Conservation (phyloP, 1,139 yeast genomes). For the Kodamaea sp. region DNA sequence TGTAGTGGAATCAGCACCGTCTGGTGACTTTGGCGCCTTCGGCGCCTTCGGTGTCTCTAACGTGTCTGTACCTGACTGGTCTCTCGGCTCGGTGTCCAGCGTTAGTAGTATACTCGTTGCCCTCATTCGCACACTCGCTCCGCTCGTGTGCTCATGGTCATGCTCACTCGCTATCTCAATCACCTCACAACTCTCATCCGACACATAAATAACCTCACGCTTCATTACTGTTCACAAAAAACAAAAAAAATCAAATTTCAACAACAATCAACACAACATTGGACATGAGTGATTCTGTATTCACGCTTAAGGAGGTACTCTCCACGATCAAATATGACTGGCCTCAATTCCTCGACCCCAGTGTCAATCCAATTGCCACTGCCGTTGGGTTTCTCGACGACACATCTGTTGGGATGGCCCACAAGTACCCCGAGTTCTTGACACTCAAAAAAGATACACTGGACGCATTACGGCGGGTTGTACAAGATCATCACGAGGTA, state of each 20-base stretch:
- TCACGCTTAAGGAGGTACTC: constrained; percentile 36
- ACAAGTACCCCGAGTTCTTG: constrained; percentile 57
- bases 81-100: too few species aligned
- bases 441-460: constrained; percentile 54
- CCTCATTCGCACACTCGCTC: too few species aligned
- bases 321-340: constrained; percentile 42
- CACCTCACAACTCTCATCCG: constrained; percentile 11
- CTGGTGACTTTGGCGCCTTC: too few species aligned
- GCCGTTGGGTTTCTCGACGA: constrained; percentile 80
- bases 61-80: too few species aligned
- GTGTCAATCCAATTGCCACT: constrained; percentile 76
- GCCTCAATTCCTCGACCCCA: constrained; percentile 32
- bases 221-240: neutral
- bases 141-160: too few species aligned
- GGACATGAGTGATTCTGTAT: constrained; percentile 22
- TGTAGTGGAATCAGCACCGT: too few species aligned
- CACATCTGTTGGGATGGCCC: constrained; percentile 85
- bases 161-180: constrained; percentile 15
- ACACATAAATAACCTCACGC: constrained; percentile 8
- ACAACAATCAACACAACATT: constrained; percentile 4
- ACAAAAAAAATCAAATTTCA: neutral
- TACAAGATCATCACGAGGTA: constrained; percentile 77
- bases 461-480: constrained; percentile 60
- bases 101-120: too few species aligned
- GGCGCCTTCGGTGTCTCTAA: too few species aligned